These are phyloP conservation scores for Calycina herbarum DNA, from an alignment of 2,329 filamentous ascomycete species.

Conservation along the genomic window DNA sequence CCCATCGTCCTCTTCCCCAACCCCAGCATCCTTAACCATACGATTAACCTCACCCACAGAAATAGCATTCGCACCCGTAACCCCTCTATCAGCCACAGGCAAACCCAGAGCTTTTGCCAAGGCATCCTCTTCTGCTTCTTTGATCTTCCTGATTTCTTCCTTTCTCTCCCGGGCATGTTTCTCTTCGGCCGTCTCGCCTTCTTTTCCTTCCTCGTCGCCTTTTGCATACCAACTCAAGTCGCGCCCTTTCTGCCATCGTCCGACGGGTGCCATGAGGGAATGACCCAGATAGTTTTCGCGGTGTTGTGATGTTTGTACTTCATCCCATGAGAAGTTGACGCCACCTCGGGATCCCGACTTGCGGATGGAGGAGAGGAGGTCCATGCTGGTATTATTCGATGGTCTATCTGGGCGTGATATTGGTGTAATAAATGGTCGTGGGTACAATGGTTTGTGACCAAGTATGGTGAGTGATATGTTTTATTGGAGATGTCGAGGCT, in stretches of 20 bases:
- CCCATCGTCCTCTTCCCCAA: constrained; percentile 40
- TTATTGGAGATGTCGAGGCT: constrained; percentile 1
- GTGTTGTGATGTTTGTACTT: constrained; percentile 84
- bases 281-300: constrained; percentile 84
- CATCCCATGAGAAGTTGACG: constrained; percentile 95
- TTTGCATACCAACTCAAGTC: constrained; percentile 66
- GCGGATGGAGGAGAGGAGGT: constrained; percentile 87
- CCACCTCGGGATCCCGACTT: constrained; percentile 91
- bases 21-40: constrained; percentile 49
- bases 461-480: neutral
- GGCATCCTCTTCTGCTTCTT: constrained; percentile 91
- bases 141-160: constrained; percentile 78
- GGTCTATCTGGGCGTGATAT: neutral
- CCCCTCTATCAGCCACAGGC: constrained; percentile 59
- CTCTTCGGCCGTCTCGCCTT: constrained; percentile 60
- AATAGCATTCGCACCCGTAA: constrained; percentile 66
- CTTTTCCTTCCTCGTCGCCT: constrained; percentile 49
- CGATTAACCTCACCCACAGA: constrained; percentile 61
- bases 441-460: neutral
- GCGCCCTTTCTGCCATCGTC: constrained; percentile 69
- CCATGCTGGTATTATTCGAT: constrained; percentile 58
- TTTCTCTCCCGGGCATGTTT: constrained; percentile 61
- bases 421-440: neutral
- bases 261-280: constrained; percentile 72
- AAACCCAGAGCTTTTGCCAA: constrained; percentile 81